Base-by-base conservation (phyloP, 1,284 basidiomycete genomes). In the Leccinum fuscescens region DNA sequence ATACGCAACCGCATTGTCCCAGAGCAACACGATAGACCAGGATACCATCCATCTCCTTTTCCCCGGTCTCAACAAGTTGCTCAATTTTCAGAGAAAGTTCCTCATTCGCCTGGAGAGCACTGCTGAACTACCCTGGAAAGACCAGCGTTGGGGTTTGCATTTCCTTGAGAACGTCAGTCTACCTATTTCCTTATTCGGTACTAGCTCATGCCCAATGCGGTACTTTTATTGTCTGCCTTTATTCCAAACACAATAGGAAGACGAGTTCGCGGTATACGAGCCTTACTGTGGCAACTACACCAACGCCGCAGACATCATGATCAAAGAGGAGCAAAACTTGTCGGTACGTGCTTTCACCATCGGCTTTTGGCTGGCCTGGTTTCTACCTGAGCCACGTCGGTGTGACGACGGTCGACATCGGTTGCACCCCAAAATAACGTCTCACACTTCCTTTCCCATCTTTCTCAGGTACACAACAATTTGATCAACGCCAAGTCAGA, bases 221-320 rank as follows among this genome's bases (percentile, higher is more conserved):
- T 58, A 58, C 66, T 77, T 65, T 65, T 68, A 68, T 76, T 73
- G 63, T 64, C 56, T 56, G 72, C 66, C 69, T 35, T 48, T 7
- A 39, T 31, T 77, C 76, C 74, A 59, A 63, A 70, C 20, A 82
- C 77, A 81, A 82, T 80, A 95, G 92, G 96, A 99, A 82, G 86
- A 93, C 61, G 92, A 94, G 67, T 97, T 98, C 72, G 84, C 87
- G 53, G 92, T 94, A 42, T 99, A 99, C 76, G 95, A 97, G 72
- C 95, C 96, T 4, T 99, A 98, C 75, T 99, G 96, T 76, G 94
- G 94, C 51, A 98, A 99, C 77, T 96, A 96, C 77, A 92, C 90
- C 44, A 86, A 90, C 72, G 90, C 94, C 54, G 86, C 91, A 72
- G 88, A 94, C 58, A 83, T 96, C 50, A 89, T 96, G 80, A 84